Conservation (phyloP, 805 yeast genomes). For the Kodamaea fukazawae region DNA sequence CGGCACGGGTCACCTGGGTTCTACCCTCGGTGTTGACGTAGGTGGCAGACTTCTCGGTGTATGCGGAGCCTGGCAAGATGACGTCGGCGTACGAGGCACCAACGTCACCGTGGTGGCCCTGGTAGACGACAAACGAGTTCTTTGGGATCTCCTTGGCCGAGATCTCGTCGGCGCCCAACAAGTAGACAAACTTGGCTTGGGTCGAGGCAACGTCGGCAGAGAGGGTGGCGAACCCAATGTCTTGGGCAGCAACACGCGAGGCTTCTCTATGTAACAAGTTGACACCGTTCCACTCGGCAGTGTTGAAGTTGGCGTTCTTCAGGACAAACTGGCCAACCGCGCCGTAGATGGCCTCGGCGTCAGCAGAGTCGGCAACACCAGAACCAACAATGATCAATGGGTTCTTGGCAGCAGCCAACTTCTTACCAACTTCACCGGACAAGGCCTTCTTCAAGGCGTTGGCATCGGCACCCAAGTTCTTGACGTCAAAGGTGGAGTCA, state of each 20-base stretch:
- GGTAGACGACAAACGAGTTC: constrained; percentile 85
- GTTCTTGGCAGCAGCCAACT: constrained; percentile 59
- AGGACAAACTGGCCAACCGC: constrained; percentile 59
- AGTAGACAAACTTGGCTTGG: constrained; percentile 71
- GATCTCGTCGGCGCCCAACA: constrained; percentile 83
- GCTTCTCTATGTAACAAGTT: constrained; percentile 82
- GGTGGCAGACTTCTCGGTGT: constrained; percentile 82
- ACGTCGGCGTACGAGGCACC: constrained; percentile 91
- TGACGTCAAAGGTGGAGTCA: constrained; percentile 69
- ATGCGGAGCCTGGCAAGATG: constrained; percentile 82
- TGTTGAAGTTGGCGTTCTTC: constrained; percentile 56
- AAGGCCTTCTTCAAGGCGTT: constrained; percentile 59
- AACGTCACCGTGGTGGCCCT: constrained; percentile 88
- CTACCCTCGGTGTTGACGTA: constrained; percentile 90
- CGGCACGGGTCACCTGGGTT: constrained; percentile 80
- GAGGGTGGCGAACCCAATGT: constrained; percentile 67
- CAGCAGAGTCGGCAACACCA: constrained; percentile 66
- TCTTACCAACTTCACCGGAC: constrained; percentile 65
- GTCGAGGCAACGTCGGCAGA: constrained; percentile 46
- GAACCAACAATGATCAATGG: constrained; percentile 83
- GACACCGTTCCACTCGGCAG: constrained; percentile 77
- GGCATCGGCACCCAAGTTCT: constrained; percentile 61
- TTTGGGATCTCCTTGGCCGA: constrained; percentile 65
- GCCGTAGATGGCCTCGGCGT: constrained; percentile 59
- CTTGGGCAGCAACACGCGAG: constrained; percentile 83